phyloP scores from a whole-genome alignment of 805 yeast genomes.

The Candida nitratophila region DNA sequence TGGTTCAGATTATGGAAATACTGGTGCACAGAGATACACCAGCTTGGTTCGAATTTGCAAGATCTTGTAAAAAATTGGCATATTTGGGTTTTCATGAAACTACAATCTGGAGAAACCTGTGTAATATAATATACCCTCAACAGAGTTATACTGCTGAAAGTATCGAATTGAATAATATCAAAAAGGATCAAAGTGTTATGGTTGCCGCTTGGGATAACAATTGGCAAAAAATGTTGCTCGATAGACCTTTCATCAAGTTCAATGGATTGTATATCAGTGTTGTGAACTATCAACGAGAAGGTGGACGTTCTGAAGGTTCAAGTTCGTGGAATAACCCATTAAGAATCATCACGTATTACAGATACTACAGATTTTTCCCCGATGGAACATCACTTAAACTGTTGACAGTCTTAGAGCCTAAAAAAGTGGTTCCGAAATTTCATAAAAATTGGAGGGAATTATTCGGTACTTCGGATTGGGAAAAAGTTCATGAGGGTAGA shows the following conservation, averaged over 20 bases:
- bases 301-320: conserved; percentile 62
- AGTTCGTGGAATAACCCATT: conserved; percentile 68
- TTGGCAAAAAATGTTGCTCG: conserved; percentile 46
- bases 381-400: conserved; percentile 71
- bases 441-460: conserved; percentile 21
- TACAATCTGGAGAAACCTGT: conserved; percentile 42
- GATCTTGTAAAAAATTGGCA: conserved; percentile 52
- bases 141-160: conserved; percentile 46
- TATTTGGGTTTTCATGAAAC: conserved; percentile 48
- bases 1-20: conserved; percentile 41
- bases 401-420: conserved; percentile 68
- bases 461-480: conserved; percentile 19
- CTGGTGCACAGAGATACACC: conserved; percentile 45
- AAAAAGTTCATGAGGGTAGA: conserved; percentile 38
- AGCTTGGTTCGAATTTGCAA: conserved; percentile 56
- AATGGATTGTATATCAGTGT: conserved; percentile 82
- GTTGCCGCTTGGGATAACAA: conserved; percentile 34
- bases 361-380: conserved; percentile 75
- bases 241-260: conserved; percentile 73
- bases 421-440: conserved; percentile 52
- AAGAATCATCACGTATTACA: conserved; percentile 78
- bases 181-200: conserved; percentile 26
- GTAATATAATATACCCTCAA: conserved; percentile 42
- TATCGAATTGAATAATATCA: conserved; percentile 29
- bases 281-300: conserved; percentile 78